These are phyloP conservation scores for Aphanomyces euteiches DNA, from an alignment of 352 stramenopile genomes.

Conservation along the genomic window DNA sequence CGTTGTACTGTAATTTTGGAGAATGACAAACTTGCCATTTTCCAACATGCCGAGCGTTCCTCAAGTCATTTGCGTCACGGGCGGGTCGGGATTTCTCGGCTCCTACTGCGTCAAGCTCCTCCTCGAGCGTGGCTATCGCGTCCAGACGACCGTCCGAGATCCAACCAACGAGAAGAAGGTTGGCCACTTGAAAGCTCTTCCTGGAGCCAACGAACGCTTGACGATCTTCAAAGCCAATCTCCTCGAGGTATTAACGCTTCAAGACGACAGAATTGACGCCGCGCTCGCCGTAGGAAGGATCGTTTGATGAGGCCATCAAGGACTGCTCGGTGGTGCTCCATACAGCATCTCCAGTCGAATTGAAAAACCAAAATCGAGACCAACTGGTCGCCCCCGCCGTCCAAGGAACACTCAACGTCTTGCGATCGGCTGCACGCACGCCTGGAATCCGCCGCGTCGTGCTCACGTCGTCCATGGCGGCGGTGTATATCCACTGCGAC, in stretches of 20 bases:
- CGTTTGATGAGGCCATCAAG: slow-evolving; percentile 35
- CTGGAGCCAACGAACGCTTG: slow-evolving; percentile 29
- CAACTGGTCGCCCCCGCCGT: slow-evolving; percentile 30
- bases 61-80: slow-evolving; percentile 28
- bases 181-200: slow-evolving; percentile 25
- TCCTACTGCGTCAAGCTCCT: slow-evolving; percentile 24
- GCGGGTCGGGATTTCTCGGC: slow-evolving; percentile 31
- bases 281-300: slow-evolving; percentile 15
- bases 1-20: too few species aligned
- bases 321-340: slow-evolving; percentile 36
- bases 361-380: slow-evolving; percentile 30
- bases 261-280: not conserved
- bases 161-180: slow-evolving; percentile 16
- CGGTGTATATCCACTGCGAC: slow-evolving; percentile 31
- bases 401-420: slow-evolving; percentile 36
- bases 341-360: slow-evolving; percentile 37
- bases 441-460: slow-evolving; percentile 35
- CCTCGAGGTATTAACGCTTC: slow-evolving; percentile 10
- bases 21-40: not conserved
- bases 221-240: slow-evolving; percentile 39
- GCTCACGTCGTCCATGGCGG: slow-evolving; percentile 32
- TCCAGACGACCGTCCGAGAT: slow-evolving; percentile 30
- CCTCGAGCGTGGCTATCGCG: slow-evolving; percentile 29
- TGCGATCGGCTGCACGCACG: slow-evolving; percentile 28
- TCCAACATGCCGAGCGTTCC: not conserved